These are phyloP conservation scores for Pseudogymnoascus sp. DNA, from an alignment of 2,329 filamentous ascomycete species.

Conservation along the genomic window DNA sequence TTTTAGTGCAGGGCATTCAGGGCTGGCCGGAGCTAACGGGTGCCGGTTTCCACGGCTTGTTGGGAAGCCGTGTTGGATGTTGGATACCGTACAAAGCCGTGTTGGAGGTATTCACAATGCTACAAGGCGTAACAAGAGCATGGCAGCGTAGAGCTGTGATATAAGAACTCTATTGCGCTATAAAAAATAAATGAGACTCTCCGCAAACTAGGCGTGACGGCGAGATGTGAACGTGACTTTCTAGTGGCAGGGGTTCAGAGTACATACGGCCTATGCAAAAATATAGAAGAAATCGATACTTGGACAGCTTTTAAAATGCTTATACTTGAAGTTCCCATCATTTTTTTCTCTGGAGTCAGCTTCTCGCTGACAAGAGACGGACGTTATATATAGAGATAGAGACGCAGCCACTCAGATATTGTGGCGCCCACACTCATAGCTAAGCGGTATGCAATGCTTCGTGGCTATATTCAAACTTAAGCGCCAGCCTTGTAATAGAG, in stretches of 20 bases:
- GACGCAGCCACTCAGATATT: not conserved
- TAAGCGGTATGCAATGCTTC: not conserved
- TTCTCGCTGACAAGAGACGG: not conserved
- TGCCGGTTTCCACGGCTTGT: not conserved
- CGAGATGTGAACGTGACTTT: not conserved
- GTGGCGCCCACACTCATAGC: not conserved
- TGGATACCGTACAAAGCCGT: too few relatives aligned
- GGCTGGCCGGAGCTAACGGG: conserved; percentile 1
- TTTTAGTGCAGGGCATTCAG: not conserved
- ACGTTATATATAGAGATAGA: not conserved
- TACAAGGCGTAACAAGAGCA: not conserved
- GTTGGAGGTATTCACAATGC: not conserved
- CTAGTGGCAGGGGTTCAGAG: not conserved
- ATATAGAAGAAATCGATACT: not conserved
- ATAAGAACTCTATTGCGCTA: not conserved
- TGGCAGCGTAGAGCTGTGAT: not conserved
- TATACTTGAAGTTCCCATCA: not conserved
- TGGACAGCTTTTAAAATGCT: not conserved
- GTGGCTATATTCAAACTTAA: not conserved
- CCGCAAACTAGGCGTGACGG: not conserved
- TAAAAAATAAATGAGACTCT: not conserved
- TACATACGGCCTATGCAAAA: not conserved
- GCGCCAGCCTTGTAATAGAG: not conserved
- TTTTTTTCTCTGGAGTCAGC: not conserved
- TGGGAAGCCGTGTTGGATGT: not conserved